Evolutionary conservation across 139 green algal genomes (phyloP).

Genomic region (Chlamydomonas sphaeroides): DNA sequence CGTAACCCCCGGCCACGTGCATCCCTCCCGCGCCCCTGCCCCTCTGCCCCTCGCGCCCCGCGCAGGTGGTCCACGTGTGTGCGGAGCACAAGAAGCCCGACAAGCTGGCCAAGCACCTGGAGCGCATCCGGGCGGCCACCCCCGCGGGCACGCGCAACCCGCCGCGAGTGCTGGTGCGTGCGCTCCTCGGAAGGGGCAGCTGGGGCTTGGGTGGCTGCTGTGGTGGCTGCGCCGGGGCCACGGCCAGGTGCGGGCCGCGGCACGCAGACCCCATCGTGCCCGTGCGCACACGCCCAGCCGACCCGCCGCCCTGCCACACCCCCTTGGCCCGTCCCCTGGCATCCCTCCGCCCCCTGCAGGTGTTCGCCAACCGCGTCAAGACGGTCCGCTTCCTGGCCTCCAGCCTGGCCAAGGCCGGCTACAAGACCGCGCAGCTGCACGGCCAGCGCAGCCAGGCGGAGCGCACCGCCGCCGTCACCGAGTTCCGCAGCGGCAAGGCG

Average conservation of each 20-base stretch:
- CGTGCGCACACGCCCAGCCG: too few species aligned
- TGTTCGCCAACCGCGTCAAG: conserved; percentile 92
- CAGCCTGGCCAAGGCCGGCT: conserved; percentile 48
- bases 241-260: too few species aligned
- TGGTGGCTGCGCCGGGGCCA: too few species aligned
- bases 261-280: too few species aligned
- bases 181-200: too few species aligned
- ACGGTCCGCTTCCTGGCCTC: conserved; percentile 60
- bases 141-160: conserved; percentile 58
- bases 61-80: conserved; percentile 94
- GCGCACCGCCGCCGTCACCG: conserved; percentile 71
- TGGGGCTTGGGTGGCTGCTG: too few species aligned
- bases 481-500: conserved; percentile 78
- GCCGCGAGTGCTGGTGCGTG: conserved; percentile 80
- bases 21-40: not conserved
- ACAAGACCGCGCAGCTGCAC: conserved; percentile 23
- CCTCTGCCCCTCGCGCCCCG: not conserved
- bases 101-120: conserved; percentile 86
- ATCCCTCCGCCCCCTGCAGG: too few species aligned
- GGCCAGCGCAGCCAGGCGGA: conserved; percentile 52
- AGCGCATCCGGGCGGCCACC: conserved; percentile 66
- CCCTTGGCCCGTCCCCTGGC: too few species aligned
- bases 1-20: too few species aligned
- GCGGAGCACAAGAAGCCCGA: conserved; percentile 90
- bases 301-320: too few species aligned